phyloP scores from a whole-genome alignment of 768 basidiomycete species.

The Porphyrellus cyaneotinctus region DNA sequence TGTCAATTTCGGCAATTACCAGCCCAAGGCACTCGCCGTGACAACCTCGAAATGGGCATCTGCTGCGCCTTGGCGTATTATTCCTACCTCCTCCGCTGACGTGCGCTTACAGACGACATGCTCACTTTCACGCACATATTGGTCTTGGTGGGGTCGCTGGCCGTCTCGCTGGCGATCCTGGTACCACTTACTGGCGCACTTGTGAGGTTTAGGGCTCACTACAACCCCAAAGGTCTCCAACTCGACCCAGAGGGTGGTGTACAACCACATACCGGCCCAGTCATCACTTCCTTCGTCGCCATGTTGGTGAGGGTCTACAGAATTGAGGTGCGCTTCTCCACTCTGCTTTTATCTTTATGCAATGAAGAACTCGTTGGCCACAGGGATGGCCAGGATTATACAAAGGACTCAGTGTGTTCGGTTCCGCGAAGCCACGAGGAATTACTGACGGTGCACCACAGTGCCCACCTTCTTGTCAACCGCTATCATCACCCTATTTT shows the following conservation, averaged over 20 bases:
- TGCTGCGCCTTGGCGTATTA: neutral
- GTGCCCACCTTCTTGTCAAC: conserved; percentile 51
- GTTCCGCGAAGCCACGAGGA: conserved; percentile 24
- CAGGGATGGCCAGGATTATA: conserved; percentile 71
- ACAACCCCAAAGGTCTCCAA: conserved; percentile 80
- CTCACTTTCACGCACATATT: conserved; percentile 37
- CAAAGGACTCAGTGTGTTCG: conserved; percentile 64
- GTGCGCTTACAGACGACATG: conserved; percentile 19
- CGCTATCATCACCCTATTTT: conserved; percentile 51
- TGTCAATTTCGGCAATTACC: conserved; percentile 19
- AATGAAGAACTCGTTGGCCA: conserved; percentile 7
- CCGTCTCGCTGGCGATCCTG: conserved; percentile 51
- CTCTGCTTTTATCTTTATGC: neutral
- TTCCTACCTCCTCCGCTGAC: neutral
- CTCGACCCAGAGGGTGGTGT: conserved; percentile 73
- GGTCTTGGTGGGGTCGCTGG: conserved; percentile 42
- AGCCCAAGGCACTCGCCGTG: conserved; percentile 29
- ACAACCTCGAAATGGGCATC: conserved; percentile 10
- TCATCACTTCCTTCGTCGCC: conserved; percentile 69
- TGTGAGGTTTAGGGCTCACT: conserved; percentile 78
- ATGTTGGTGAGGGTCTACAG: conserved; percentile 70
- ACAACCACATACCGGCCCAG: conserved; percentile 73
- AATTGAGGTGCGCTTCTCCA: conserved; percentile 55
- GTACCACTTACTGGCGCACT: conserved; percentile 66
- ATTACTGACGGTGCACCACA: conserved; percentile 37